Conservation (phyloP, 345 rosid species). For the Turritis glabra region DNA sequence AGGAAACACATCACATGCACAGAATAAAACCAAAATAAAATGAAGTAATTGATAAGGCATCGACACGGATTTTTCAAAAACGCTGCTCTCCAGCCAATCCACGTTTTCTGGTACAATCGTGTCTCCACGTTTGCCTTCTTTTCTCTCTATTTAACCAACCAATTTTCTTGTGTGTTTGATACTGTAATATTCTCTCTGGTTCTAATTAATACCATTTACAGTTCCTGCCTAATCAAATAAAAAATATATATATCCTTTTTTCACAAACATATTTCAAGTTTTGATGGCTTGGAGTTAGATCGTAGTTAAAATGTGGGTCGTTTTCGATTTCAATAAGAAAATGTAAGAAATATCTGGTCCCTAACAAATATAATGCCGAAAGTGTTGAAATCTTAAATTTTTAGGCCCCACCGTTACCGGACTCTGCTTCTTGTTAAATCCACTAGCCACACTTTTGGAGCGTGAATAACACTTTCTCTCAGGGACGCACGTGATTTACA, state of each 20-base stretch:
- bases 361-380: not conserved
- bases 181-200: not conserved
- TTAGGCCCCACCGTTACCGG: not conserved
- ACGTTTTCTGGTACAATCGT: constrained; percentile 34
- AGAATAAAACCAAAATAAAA: constrained; percentile 8
- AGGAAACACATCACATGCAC: constrained; percentile 37
- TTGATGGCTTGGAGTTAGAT: not conserved
- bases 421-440: not conserved
- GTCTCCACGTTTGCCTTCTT: constrained; percentile 18
- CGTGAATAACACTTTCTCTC: not conserved
- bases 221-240: not conserved
- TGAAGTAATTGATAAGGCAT: constrained; percentile 5
- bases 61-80: not conserved
- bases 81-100: constrained; percentile 28
- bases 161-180: not conserved
- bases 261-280: not conserved
- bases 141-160: not conserved
- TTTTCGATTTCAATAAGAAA: no score
- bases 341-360: not conserved
- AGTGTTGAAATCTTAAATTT: not conserved
- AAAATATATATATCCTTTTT: not conserved
- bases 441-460: not conserved
- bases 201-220: not conserved
- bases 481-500: not conserved
- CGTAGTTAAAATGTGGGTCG: not conserved